These are phyloP conservation scores for Exutisphaerella laricina DNA, from an alignment of 2,329 filamentous ascomycete species.

Conservation along the genomic window DNA sequence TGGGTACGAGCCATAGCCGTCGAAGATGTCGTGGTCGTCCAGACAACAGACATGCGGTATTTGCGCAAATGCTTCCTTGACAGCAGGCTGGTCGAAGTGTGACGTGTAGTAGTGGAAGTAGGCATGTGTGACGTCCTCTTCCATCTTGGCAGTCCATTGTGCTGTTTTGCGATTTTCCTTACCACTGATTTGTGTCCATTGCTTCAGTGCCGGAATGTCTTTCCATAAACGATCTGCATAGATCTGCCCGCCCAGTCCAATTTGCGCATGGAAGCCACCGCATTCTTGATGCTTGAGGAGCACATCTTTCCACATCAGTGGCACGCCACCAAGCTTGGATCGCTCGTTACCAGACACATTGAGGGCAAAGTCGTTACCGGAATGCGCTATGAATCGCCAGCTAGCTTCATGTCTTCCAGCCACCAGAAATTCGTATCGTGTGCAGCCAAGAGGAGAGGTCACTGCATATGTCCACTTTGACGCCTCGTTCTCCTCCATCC, in stretches of 20 bases:
- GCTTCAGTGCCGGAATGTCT: slow-evolving; percentile 85
- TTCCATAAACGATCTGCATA: slow-evolving; percentile 96
- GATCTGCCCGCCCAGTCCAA: slow-evolving; percentile 89
- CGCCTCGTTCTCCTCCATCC: slow-evolving; percentile 72
- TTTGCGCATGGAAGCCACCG: slow-evolving; percentile 88
- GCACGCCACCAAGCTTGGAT: slow-evolving; percentile 76
- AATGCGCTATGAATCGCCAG: slow-evolving; percentile 95
- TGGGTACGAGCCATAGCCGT: slow-evolving; percentile 94
- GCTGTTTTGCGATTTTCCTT: slow-evolving; percentile 89
- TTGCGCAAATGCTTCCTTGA: slow-evolving; percentile 93
- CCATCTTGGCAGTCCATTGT: slow-evolving; percentile 86
- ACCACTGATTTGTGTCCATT: slow-evolving; percentile 89
- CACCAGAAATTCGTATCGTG: slow-evolving; percentile 95
- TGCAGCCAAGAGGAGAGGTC: slow-evolving; percentile 93
- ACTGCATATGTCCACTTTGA: slow-evolving; percentile 98
- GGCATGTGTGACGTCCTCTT: slow-evolving; percentile 91
- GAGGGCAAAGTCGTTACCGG: slow-evolving; percentile 90
- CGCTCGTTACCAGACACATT: slow-evolving; percentile 82
- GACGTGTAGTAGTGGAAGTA: slow-evolving; percentile 99
- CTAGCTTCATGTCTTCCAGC: slow-evolving; percentile 83
- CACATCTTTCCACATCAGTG: slow-evolving; percentile 99
- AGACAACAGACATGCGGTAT: slow-evolving; percentile 91
- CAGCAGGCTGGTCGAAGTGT: slow-evolving; percentile 93
- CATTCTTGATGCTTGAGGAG: slow-evolving; percentile 96
- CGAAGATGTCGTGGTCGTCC: slow-evolving; percentile 97